Percentiles rank a stretch among this genome's conserved stretches.
These are phyloP conservation scores for Leishmania tropica DNA, from an alignment of 208 protist genomes.

Conservation along the genomic window DNA sequence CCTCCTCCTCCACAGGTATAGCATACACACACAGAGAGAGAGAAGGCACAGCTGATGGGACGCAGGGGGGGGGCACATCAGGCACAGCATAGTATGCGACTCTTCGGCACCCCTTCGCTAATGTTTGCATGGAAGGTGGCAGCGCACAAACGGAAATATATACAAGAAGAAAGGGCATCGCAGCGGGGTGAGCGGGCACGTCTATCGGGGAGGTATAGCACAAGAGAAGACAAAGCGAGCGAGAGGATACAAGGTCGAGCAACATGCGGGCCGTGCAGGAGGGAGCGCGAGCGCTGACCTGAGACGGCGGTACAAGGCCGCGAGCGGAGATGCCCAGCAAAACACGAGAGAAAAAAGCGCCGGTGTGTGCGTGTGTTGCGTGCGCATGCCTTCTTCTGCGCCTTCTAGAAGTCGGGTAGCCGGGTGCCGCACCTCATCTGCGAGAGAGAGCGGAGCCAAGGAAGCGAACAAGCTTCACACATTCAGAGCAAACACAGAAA, in stretches of 20 bases:
- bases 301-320: not conserved
- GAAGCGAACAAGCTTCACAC: not conserved
- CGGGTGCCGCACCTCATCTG: not conserved
- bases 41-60: not conserved
- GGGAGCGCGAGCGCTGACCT: not conserved
- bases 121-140: not conserved
- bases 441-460: constrained; percentile 6
- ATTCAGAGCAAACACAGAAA: constrained; percentile 7
- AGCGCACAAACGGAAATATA: not conserved
- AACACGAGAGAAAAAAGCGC: not conserved
- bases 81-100: not conserved
- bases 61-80: not conserved
- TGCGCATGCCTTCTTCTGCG: not conserved
- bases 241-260: not conserved
- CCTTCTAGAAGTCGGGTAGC: not conserved
- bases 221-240: not conserved
- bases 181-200: not conserved
- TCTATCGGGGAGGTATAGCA: not conserved
- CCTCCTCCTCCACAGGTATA: not conserved
- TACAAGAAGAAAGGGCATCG: not conserved
- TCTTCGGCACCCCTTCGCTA: not conserved
- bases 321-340: not conserved
- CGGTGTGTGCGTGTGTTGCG: not conserved
- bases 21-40: not conserved
- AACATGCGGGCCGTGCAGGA: no score